phyloP scores from a whole-genome alignment of 2,329 filamentous ascomycete species.

The Ceratocystis cubensis region DNA sequence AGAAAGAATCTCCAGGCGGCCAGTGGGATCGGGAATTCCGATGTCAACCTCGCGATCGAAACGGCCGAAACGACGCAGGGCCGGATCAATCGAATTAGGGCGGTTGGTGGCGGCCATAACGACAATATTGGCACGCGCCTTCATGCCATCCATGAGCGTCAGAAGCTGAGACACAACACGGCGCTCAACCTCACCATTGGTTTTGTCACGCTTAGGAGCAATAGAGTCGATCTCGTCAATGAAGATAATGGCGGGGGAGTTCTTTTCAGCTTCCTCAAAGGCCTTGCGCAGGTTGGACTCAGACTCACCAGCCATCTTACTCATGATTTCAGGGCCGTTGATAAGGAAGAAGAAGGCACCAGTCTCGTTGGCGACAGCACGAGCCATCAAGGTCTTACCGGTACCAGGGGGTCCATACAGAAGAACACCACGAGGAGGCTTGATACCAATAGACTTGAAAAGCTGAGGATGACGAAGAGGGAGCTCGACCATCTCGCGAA shows the following conservation, averaged over 20 bases:
- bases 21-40: conserved; percentile 92
- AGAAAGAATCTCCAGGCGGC: conserved; percentile 95
- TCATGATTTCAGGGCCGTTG: conserved; percentile 99
- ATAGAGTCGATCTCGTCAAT: conserved; percentile 99
- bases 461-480: conserved; percentile 93
- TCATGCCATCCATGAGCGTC: conserved; percentile 99
- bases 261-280: conserved; percentile 99
- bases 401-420: conserved; percentile 96
- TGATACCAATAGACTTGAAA: conserved; percentile 99
- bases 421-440: conserved; percentile 94
- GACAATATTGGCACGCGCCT: conserved; percentile 94
- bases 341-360: conserved; percentile 99
- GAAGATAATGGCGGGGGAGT: conserved; percentile 98
- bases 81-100: conserved; percentile 96
- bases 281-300: conserved; percentile 96
- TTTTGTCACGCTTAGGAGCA: conserved; percentile 98
- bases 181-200: conserved; percentile 95
- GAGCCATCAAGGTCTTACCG: conserved; percentile 98
- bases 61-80: conserved; percentile 91
- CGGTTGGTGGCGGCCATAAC: conserved; percentile 99
- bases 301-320: conserved; percentile 99
- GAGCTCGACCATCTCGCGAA: conserved; percentile 95
- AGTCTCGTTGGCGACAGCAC: conserved; percentile 96
- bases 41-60: conserved; percentile 99
- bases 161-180: conserved; percentile 92